Evolutionary conservation across 441 rosid genomes (phyloP).

Genomic region (Flueggea neowawraea): DNA sequence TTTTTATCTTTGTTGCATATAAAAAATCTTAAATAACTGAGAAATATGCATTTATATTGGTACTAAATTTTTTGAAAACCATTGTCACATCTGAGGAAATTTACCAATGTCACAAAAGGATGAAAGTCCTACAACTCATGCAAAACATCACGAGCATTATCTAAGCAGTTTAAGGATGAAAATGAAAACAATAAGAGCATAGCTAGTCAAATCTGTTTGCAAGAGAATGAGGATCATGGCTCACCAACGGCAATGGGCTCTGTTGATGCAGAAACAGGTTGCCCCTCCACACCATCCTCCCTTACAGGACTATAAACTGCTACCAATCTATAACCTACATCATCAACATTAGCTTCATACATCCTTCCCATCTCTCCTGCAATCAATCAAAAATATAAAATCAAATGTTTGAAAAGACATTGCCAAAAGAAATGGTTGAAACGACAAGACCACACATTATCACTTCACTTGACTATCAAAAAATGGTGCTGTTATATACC

Average conservation of each 20-base stretch:
- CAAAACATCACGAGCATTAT: no score
- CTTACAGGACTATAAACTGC: constrained; percentile 90
- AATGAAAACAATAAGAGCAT: no score
- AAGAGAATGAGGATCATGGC: constrained; percentile 10
- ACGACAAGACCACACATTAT: not conserved
- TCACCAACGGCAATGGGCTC: constrained; percentile 95
- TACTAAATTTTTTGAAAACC: no score
- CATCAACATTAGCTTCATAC: constrained; percentile 99
- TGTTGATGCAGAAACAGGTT: constrained; percentile 94
- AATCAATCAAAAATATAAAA: constrained; percentile 19
- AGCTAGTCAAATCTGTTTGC: no score
- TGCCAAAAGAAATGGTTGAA: not conserved
- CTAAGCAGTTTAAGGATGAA: no score
- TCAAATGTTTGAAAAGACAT: constrained; percentile 4
- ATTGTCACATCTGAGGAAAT: no score
- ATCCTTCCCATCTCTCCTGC: constrained; percentile 92
- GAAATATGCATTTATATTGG: no score
- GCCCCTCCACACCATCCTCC: constrained; percentile 97
- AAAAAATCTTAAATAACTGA: no score
- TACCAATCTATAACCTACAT: constrained; percentile 94
- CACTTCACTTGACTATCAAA: not conserved
- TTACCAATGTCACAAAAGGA: no score
- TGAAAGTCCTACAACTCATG: no score
- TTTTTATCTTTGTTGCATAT: no score
- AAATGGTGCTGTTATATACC: constrained; percentile 37